Evolutionary conservation across 306 rosid species (phyloP).

Genomic region (Cucumis melo): DNA sequence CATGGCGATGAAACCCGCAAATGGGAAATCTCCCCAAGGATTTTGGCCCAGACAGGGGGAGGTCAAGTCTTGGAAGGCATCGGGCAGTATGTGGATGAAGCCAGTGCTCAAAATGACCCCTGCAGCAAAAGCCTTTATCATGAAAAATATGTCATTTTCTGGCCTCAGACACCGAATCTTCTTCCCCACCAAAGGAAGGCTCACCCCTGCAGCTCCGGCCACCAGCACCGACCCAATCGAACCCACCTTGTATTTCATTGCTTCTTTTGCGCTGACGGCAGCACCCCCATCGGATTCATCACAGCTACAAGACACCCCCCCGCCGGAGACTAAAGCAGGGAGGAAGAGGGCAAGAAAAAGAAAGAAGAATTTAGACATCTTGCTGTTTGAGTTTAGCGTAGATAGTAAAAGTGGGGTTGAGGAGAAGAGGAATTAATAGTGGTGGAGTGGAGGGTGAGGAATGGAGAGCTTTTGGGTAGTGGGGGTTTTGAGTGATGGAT

Average conservation of each 20-base stretch:
- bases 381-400: neutral
- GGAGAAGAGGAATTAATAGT: neutral
- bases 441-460: neutral
- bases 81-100: constrained; percentile 62
- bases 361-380: neutral
- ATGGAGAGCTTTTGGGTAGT: neutral
- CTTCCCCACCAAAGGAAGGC: constrained; percentile 44
- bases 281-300: constrained; percentile 13
- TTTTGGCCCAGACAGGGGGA: constrained; percentile 39
- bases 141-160: constrained; percentile 39
- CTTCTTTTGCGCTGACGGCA: constrained; percentile 9
- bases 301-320: constrained; percentile 16
- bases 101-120: constrained; percentile 59
- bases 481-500: constrained; percentile 4
- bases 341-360: neutral
- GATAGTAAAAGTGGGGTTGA: neutral
- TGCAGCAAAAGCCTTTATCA: constrained; percentile 64
- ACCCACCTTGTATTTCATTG: constrained; percentile 35
- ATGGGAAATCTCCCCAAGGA: constrained; percentile 52
- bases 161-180: constrained; percentile 35
- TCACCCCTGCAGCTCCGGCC: constrained; percentile 55
- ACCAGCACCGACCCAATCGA: constrained; percentile 51
- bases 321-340: neutral
- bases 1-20: constrained; percentile 57
- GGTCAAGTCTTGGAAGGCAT: constrained; percentile 35